Conservation (phyloP, 495 filamentous ascomycete genomes). For the Aspergillus asperescens region DNA sequence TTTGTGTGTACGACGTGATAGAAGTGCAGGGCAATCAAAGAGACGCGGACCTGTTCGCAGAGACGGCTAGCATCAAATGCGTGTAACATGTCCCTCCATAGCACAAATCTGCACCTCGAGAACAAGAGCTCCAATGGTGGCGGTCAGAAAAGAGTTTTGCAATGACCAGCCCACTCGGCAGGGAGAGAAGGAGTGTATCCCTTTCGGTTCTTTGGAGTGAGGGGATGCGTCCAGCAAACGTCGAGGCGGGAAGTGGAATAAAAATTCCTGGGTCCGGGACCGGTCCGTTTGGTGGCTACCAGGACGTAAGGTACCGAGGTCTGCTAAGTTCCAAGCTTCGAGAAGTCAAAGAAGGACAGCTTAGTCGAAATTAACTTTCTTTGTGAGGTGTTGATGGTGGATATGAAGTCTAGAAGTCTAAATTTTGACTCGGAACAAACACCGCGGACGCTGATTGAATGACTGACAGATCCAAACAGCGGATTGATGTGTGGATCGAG, state of each 20-base stretch:
- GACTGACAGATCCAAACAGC: slow-evolving; percentile 10
- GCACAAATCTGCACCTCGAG: slow-evolving; percentile 21
- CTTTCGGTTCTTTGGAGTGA: slow-evolving; percentile 14
- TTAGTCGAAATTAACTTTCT: slow-evolving; percentile 15
- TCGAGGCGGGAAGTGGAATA: slow-evolving; percentile 11
- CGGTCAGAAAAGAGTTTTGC: not conserved
- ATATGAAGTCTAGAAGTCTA: not conserved
- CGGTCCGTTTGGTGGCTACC: slow-evolving; percentile 5
- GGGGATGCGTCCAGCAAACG: slow-evolving; percentile 14
- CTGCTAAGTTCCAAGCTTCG: not conserved
- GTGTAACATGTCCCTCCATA: slow-evolving; percentile 23
- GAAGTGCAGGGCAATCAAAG: slow-evolving; percentile 21
- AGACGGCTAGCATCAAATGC: slow-evolving; percentile 23
- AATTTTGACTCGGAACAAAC: not conserved
- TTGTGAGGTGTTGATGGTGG: not conserved
- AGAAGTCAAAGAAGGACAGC: not conserved
- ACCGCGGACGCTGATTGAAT: not conserved
- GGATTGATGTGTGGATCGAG: slow-evolving; percentile 12
- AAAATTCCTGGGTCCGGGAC: not conserved
- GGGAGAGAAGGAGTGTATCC: slow-evolving; percentile 16
- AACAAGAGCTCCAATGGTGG: slow-evolving; percentile 3
- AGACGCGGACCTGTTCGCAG: slow-evolving; percentile 17
- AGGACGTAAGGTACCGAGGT: not conserved
- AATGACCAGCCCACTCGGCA: slow-evolving; percentile 14
- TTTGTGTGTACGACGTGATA: slow-evolving; percentile 22